A percentile compares a stretch with the other conserved stretches of the same genome.
Evolutionary conservation across 2,329 filamentous ascomycete genomes (phyloP).

Genomic region (Aspergillaceae sp.): DNA sequence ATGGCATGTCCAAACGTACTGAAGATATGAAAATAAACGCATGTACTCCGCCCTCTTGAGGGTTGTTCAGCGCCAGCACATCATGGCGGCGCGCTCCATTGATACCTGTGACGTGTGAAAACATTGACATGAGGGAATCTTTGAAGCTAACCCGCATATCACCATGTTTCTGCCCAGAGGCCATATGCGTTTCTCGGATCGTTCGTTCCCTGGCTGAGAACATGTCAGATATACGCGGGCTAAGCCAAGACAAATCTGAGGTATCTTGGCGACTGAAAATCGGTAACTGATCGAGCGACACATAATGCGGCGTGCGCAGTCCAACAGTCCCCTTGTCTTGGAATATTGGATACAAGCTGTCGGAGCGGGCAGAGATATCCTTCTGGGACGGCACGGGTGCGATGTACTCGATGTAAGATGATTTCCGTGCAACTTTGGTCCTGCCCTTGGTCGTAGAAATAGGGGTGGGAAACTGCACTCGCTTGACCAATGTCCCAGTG

Average conservation of each 20-base stretch:
- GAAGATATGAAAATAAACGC: constrained; percentile 1
- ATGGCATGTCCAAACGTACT: background rate
- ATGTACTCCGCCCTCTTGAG: background rate
- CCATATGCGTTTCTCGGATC: background rate
- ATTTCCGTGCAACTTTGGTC: background rate
- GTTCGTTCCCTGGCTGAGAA: background rate
- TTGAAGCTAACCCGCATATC: background rate
- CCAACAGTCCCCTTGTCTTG: background rate
- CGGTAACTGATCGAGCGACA: background rate
- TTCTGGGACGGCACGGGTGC: background rate
- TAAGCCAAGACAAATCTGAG: background rate
- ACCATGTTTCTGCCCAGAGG: background rate
- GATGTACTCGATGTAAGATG: background rate
- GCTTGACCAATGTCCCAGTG: background rate
- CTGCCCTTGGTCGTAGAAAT: background rate
- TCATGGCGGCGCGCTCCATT: background rate
- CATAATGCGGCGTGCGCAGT: background rate
- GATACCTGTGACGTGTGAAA: background rate
- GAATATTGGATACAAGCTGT: background rate
- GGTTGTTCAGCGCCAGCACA: background rate
- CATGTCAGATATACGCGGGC: background rate
- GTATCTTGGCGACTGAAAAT: background rate
- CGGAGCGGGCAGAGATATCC: background rate
- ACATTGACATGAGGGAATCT: background rate
- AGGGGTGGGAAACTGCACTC: background rate